These are phyloP conservation scores for Colletotrichum lupini DNA, from an alignment of 2,329 filamentous ascomycete genomes.

Conservation along the genomic window DNA sequence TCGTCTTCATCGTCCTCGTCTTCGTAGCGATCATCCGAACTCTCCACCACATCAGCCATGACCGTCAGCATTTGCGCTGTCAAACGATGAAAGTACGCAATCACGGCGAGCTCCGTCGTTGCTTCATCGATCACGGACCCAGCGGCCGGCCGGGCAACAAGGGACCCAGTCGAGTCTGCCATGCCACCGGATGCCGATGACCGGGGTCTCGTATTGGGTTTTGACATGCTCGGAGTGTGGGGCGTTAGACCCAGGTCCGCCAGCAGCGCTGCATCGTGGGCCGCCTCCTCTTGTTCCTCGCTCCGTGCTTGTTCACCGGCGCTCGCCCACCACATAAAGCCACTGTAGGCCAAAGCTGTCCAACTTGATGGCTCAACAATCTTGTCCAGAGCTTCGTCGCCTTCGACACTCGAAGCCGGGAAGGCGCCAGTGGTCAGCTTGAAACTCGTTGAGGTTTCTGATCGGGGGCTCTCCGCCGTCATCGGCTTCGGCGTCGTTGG, in stretches of 20 bases:
- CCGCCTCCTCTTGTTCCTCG: constrained; percentile 68
- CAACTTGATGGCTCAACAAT: constrained; percentile 73
- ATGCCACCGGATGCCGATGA: constrained; percentile 48
- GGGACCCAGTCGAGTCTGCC: constrained; percentile 57
- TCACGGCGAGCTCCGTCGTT: constrained; percentile 74
- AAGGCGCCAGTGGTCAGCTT: constrained; percentile 35
- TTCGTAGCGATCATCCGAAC: constrained; percentile 56
- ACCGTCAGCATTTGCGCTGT: constrained; percentile 74
- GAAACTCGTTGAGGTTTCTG: constrained; percentile 39
- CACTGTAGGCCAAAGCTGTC: constrained; percentile 81
- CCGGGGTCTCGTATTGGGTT: constrained; percentile 37
- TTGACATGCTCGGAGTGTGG: constrained; percentile 41
- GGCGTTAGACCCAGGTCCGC: constrained; percentile 54
- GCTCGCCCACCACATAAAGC: constrained; percentile 92
- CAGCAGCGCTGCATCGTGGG: constrained; percentile 66
- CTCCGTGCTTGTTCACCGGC: constrained; percentile 77
- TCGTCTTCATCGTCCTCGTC: constrained; percentile 48
- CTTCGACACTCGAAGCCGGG: constrained; percentile 43
- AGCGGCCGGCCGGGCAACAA: constrained; percentile 43
- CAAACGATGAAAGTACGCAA: constrained; percentile 84
- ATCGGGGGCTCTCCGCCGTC: constrained; percentile 40
- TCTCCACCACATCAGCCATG: constrained; percentile 69
- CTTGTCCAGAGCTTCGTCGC: constrained; percentile 62
- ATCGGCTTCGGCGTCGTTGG: constrained; percentile 32
- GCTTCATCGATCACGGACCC: constrained; percentile 53